Evolutionary conservation across 192 early-diverging fungal species (phyloP).

Genomic region (Dissophora globulifera): DNA sequence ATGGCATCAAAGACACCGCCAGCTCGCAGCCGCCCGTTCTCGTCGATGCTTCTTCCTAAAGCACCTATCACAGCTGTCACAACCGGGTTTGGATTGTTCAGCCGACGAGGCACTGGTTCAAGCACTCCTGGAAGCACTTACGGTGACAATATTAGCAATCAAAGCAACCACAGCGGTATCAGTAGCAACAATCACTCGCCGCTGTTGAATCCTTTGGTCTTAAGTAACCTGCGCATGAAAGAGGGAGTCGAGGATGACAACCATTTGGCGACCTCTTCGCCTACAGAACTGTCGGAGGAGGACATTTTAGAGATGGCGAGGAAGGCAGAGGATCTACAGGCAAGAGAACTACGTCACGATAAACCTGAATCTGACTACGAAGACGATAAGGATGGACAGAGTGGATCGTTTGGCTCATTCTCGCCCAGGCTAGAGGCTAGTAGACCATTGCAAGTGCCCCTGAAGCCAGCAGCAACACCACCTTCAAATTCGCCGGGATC

Average conservation of each 20-base stretch:
- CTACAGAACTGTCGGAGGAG: constrained; percentile 1
- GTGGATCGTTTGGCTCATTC: too few species aligned
- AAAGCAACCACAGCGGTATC: too few species aligned
- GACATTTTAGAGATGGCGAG: not conserved
- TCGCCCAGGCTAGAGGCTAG: too few species aligned
- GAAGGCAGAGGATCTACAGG: not conserved
- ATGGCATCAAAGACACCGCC: constrained; percentile 12
- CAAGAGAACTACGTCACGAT: too few species aligned
- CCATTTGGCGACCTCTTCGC: not conserved
- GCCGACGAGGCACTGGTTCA: constrained; percentile 12
- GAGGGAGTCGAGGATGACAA: constrained; percentile 1
- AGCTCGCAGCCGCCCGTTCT: constrained; percentile 15
- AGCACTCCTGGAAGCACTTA: not conserved
- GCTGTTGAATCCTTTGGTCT: not conserved
- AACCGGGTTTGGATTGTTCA: constrained; percentile 14
- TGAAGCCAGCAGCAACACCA: too few species aligned
- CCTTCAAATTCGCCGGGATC: too few species aligned
- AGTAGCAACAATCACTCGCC: not conserved
- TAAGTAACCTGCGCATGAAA: too few species aligned
- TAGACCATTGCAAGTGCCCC: too few species aligned
- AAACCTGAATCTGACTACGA: too few species aligned
- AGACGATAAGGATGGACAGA: too few species aligned
- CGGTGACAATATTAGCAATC: not conserved
- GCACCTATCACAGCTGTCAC: constrained; percentile 15
- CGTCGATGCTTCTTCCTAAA: too few species aligned